Percentiles rank a stretch among this genome's conserved stretches.
phyloP scores from a whole-genome alignment of 2,329 filamentous ascomycete species.

The Seiridium unicorne region DNA sequence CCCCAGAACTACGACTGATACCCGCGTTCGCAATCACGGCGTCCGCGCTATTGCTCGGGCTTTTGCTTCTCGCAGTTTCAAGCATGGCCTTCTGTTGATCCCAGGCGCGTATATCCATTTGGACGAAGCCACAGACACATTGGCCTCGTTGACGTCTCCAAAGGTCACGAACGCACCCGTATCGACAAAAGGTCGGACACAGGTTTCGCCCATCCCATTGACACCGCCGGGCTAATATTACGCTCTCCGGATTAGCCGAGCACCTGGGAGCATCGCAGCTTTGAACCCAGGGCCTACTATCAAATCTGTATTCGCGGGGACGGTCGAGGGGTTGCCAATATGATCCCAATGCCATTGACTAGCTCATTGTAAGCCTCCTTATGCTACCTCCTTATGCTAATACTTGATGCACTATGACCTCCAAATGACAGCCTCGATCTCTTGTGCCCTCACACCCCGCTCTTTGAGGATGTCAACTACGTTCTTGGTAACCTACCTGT shows the following conservation, averaged over 20 bases:
- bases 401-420: conserved; percentile 14
- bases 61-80: conserved; percentile 32
- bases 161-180: conserved; percentile 40
- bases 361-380: background rate
- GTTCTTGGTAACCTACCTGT: conserved; percentile 13
- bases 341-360: conserved; percentile 47
- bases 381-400: background rate
- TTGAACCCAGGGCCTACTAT: conserved; percentile 33
- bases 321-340: conserved; percentile 44
- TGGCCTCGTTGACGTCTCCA: conserved; percentile 32
- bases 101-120: conserved; percentile 42
- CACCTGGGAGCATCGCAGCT: conserved; percentile 15
- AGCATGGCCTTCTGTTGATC: conserved; percentile 40
- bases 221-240: conserved; percentile 36
- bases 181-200: conserved; percentile 30
- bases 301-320: conserved; percentile 38
- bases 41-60: conserved; percentile 37
- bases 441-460: conserved; percentile 11
- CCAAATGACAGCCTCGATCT: conserved; percentile 32
- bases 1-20: conserved; percentile 33
- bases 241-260: conserved; percentile 12
- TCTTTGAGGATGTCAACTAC: conserved; percentile 19
- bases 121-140: conserved; percentile 28
- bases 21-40: conserved; percentile 48
- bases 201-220: conserved; percentile 37